A percentile compares a stretch with the other conserved stretches of the same genome.
Conservation (phyloP, 768 basidiomycete genomes). For the Tulasnella sp. region DNA sequence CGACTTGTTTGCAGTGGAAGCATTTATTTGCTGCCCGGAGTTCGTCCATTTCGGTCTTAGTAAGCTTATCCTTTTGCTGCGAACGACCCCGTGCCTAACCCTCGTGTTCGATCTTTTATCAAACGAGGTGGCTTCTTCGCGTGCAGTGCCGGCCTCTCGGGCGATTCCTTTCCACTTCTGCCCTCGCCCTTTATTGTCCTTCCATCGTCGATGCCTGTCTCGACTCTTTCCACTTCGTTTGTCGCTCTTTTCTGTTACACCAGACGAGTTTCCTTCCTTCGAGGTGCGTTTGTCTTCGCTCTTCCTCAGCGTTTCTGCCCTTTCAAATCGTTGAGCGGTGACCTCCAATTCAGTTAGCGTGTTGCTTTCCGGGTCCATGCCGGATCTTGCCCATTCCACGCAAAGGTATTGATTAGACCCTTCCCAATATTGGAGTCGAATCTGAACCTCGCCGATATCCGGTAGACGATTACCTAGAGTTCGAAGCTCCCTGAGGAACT, state of each 20-base stretch:
- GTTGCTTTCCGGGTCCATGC: slow-evolving; percentile 7
- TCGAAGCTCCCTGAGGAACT: slow-evolving; percentile 9
- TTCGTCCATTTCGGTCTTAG: background rate
- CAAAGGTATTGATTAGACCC: background rate
- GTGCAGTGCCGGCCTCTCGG: too few species aligned
- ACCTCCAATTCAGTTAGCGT: slow-evolving; percentile 19
- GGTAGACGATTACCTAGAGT: background rate
- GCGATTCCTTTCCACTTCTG: too few species aligned
- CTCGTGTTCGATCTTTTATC: background rate
- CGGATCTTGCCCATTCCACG: background rate
- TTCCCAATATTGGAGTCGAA: slow-evolving; percentile 3
- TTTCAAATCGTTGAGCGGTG: background rate
- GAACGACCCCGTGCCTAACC: background rate
- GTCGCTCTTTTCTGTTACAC: background rate
- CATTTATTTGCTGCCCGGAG: slow-evolving; percentile 18
- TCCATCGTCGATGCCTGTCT: background rate
- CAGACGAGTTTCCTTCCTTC: too few species aligned
- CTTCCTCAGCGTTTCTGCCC: background rate
- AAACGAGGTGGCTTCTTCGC: background rate
- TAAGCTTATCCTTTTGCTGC: background rate
- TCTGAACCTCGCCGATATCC: background rate
- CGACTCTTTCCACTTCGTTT: background rate
- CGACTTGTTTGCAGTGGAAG: background rate
- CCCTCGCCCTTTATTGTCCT: too few species aligned
- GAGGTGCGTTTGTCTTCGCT: background rate